phyloP scores from a whole-genome alignment of 2,329 filamentous ascomycete genomes.

The Coleophoma crateriformis region DNA sequence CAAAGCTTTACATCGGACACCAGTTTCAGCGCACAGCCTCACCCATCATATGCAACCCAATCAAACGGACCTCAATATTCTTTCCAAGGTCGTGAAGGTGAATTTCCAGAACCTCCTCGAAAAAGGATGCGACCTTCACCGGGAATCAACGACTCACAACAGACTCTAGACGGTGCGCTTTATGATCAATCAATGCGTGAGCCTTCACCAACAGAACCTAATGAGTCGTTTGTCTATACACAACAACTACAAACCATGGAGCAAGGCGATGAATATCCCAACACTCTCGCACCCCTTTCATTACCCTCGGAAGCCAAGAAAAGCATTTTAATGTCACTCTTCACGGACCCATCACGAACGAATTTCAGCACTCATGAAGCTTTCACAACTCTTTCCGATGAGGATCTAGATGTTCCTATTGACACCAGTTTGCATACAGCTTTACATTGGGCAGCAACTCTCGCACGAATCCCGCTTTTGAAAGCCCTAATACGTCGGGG shows the following conservation, averaged over 20 bases:
- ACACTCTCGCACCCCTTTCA: slow-evolving; percentile 60
- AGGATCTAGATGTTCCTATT: slow-evolving; percentile 88
- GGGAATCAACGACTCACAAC: slow-evolving; percentile 40
- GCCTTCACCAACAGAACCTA: slow-evolving; percentile 69
- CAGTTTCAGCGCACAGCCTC: slow-evolving; percentile 54
- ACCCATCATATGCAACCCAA: slow-evolving; percentile 65
- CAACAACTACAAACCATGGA: slow-evolving; percentile 38
- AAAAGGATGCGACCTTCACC: slow-evolving; percentile 64
- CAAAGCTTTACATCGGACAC: slow-evolving; percentile 68
- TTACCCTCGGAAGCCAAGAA: slow-evolving; percentile 69
- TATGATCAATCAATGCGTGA: slow-evolving; percentile 56
- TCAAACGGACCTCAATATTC: slow-evolving; percentile 25
- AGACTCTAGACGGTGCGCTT: slow-evolving; percentile 17
- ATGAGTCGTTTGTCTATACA: slow-evolving; percentile 68
- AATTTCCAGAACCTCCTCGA: slow-evolving; percentile 69
- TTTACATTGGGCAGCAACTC: slow-evolving; percentile 91
- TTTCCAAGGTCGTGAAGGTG: slow-evolving; percentile 38
- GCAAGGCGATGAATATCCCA: slow-evolving; percentile 46
- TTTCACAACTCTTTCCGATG: slow-evolving; percentile 66
- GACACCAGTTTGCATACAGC: slow-evolving; percentile 86
- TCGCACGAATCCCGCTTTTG: slow-evolving; percentile 79
- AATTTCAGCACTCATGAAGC: slow-evolving; percentile 73
- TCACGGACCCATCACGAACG: slow-evolving; percentile 66
- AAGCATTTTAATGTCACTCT: slow-evolving; percentile 74
- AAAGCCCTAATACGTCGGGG: slow-evolving; percentile 77